phyloP scores from a whole-genome alignment of 202 grass and related monocot genomes.

The Brachypodium distachyon region DNA sequence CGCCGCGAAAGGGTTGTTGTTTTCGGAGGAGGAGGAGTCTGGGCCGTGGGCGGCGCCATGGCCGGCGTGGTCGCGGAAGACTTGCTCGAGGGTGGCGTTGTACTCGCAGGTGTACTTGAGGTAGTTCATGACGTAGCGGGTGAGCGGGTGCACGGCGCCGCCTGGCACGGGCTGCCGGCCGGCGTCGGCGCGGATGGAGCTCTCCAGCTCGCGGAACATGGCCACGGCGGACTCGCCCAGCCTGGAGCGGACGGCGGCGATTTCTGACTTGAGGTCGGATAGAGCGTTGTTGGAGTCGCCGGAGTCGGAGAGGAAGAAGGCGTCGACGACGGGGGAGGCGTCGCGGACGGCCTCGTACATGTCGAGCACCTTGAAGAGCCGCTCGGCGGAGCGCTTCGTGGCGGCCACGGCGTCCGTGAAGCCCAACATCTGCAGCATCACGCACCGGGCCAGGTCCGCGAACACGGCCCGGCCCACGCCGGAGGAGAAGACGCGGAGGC shows the following conservation, averaged over 20 bases:
- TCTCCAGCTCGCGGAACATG: constrained; percentile 88
- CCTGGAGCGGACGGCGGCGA: constrained; percentile 27
- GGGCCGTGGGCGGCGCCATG: not conserved
- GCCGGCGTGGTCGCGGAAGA: constrained; percentile 48
- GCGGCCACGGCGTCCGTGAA: constrained; percentile 68
- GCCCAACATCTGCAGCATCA: constrained; percentile 62
- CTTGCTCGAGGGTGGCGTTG: constrained; percentile 84
- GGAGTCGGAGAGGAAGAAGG: constrained; percentile 26
- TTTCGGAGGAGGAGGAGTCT: not conserved
- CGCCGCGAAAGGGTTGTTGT: constrained; percentile 49
- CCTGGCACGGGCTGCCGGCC: constrained; percentile 55
- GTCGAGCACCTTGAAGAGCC: constrained; percentile 88
- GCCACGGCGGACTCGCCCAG: constrained; percentile 50
- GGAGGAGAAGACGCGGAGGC: constrained; percentile 42
- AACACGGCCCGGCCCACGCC: constrained; percentile 37
- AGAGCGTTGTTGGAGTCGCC: not conserved
- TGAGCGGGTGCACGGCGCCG: constrained; percentile 84
- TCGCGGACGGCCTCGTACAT: constrained; percentile 92
- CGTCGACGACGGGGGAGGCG: constrained; percentile 33
- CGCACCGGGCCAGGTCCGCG: constrained; percentile 47
- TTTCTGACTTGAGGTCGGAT: constrained; percentile 48
- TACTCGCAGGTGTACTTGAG: constrained; percentile 89
- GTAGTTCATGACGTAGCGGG: constrained; percentile 93
- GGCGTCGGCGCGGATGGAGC: constrained; percentile 71
- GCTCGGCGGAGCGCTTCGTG: constrained; percentile 62